phyloP scores from a whole-genome alignment of 306 rosid genomes.

The Rubus idaeus region DNA sequence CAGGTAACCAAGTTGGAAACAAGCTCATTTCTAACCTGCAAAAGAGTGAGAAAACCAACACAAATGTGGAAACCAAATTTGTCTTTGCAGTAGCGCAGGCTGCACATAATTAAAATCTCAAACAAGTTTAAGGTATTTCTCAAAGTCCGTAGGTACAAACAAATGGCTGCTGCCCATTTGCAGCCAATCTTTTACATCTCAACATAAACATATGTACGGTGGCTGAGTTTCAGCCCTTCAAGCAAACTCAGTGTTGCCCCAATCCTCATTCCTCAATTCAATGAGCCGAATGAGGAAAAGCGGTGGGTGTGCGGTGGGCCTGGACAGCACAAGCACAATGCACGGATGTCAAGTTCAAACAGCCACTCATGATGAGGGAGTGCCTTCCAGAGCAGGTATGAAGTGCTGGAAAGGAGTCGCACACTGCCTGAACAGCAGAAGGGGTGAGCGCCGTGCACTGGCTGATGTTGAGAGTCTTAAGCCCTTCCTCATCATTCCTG shows the following conservation, averaged over 20 bases:
- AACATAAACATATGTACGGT: slow-evolving; percentile 42
- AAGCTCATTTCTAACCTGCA: not conserved
- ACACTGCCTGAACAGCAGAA: slow-evolving; percentile 84
- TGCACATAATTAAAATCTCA: slow-evolving; percentile 7
- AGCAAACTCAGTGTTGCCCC: slow-evolving; percentile 7
- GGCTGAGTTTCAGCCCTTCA: not conserved
- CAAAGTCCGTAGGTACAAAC: slow-evolving; percentile 24
- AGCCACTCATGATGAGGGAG: slow-evolving; percentile 93
- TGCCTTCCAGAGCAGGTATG: slow-evolving; percentile 95
- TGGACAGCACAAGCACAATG: slow-evolving; percentile 86
- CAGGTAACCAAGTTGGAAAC: not conserved
- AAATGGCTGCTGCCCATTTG: slow-evolving; percentile 26
- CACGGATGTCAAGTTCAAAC: slow-evolving; percentile 73
- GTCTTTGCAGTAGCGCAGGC: not conserved
- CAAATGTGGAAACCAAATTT: not conserved
- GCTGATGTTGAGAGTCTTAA: slow-evolving; percentile 81
- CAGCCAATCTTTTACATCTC: slow-evolving; percentile 11
- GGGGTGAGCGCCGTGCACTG: slow-evolving; percentile 98
- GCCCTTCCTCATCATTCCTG: slow-evolving; percentile 69
- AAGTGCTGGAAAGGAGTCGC: slow-evolving; percentile 83
- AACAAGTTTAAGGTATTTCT: slow-evolving; percentile 16
- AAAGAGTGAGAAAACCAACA: not conserved
- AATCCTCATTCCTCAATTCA: slow-evolving; percentile 23
- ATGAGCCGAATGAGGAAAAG: slow-evolving; percentile 61
- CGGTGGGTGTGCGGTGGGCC: slow-evolving; percentile 53